Evolutionary conservation across 495 filamentous ascomycete species (phyloP).

Genomic region (Collariella sp.): DNA sequence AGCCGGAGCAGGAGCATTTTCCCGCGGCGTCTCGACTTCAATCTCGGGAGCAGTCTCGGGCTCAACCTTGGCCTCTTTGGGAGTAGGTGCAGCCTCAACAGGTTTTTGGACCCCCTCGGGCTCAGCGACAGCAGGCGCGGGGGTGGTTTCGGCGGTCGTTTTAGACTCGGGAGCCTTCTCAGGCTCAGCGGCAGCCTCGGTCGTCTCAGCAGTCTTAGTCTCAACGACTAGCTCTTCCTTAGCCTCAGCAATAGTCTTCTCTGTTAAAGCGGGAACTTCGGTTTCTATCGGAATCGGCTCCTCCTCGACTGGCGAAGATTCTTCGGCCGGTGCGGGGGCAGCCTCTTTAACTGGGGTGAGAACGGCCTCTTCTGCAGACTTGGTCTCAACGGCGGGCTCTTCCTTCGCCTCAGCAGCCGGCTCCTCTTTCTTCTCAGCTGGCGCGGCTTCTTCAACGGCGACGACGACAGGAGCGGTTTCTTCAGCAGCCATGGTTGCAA

Average conservation of each 20-base stretch:
- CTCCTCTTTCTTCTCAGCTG: background rate
- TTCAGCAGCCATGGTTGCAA: background rate
- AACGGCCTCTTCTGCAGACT: no score
- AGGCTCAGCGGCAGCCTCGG: background rate
- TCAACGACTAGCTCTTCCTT: background rate
- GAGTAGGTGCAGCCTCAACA: background rate
- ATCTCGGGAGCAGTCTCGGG: background rate
- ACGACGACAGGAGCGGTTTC: background rate
- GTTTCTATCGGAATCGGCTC: no score
- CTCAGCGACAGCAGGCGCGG: background rate
- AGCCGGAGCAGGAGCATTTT: background rate
- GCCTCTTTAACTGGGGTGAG: no score
- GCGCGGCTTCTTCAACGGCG: background rate
- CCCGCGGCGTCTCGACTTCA: background rate
- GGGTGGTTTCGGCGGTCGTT: no score
- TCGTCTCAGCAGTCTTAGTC: background rate
- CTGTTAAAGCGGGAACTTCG: background rate
- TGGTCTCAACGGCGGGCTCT: background rate
- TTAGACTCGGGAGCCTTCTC: no score
- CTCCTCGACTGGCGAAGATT: no score
- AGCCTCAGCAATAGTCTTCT: background rate
- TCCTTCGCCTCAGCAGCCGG: background rate
- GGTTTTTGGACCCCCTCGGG: conserved; percentile 1
- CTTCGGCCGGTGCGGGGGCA: no score
- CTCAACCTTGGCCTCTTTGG: background rate